Percentiles rank a stretch among this genome's conserved stretches.
Evolutionary conservation across 2,329 filamentous ascomycete genomes (phyloP).

Genomic region (Neonectria punicea): DNA sequence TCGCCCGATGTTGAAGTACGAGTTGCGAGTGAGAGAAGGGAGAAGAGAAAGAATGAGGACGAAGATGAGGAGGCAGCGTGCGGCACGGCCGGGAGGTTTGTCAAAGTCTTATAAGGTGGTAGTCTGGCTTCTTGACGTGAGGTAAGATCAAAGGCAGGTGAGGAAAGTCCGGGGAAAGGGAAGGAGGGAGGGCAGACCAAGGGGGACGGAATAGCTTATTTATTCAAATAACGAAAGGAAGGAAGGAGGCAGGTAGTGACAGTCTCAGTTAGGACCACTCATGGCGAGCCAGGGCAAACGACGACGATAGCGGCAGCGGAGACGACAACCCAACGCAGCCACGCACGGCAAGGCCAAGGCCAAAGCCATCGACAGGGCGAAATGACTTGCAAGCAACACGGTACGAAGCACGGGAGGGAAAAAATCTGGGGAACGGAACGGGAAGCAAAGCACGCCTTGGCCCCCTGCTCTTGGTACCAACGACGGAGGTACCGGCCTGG

Average conservation of each 20-base stretch:
- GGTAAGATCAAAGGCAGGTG: slow-evolving; percentile 13
- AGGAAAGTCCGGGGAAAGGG: slow-evolving; percentile 29
- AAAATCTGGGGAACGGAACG: slow-evolving; percentile 44
- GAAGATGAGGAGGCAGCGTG: background rate
- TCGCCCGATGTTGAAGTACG: slow-evolving; percentile 14
- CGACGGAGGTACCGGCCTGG: slow-evolving; percentile 36
- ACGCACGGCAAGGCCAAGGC: slow-evolving; percentile 7
- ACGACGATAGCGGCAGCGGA: slow-evolving; percentile 30
- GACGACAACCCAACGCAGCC: slow-evolving; percentile 23
- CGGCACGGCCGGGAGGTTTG: slow-evolving; percentile 3
- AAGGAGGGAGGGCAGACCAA: slow-evolving; percentile 26
- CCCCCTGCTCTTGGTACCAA: slow-evolving; percentile 35
- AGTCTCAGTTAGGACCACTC: slow-evolving; percentile 30
- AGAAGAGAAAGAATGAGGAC: background rate
- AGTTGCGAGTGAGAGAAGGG: slow-evolving; percentile 9
- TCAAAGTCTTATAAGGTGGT: background rate
- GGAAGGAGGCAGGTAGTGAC: slow-evolving; percentile 29
- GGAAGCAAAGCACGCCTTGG: slow-evolving; percentile 38
- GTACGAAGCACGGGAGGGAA: slow-evolving; percentile 26
- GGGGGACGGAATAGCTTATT: slow-evolving; percentile 30
- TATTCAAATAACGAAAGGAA: slow-evolving; percentile 28
- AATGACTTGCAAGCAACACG: slow-evolving; percentile 28
- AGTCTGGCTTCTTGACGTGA: slow-evolving; percentile 2
- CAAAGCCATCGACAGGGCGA: slow-evolving; percentile 35
- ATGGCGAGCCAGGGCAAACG: slow-evolving; percentile 33